Base-by-base conservation (phyloP, 306 rosid genomes). In the Cajanus cajan region DNA sequence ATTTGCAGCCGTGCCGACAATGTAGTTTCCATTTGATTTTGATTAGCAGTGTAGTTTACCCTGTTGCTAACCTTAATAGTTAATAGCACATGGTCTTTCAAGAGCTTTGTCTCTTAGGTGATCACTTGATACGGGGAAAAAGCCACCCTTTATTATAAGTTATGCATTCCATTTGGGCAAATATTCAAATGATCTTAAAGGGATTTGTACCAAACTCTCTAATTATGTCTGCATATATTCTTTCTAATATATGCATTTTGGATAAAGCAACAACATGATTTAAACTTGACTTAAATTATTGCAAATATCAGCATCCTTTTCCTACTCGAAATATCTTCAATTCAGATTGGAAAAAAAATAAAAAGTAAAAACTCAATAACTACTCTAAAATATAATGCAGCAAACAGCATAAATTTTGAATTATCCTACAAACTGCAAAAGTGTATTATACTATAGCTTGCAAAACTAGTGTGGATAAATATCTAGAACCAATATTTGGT, bases 281-380 rank as follows among this genome's bases (percentile, higher is more conserved):
- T 19, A 19, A 68, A 78, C 77, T 12, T 54, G 39, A 69, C 77
- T 57, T 57, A 48, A 37, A 80, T 62, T 80, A 71, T 71, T 80
- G 66, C 48, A 62, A 5, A 34, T 48, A 52, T 52, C 64, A 34
- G 39, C 44, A 36, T 48, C 67, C 37, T 34, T 61, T 66, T 69
- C 21, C 51, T 58, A 39, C 71, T 79, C 76, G 11, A 43, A 25
- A 68, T 14, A 33, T 79, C 62, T 57, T 70, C 48, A 14, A 21
- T 58, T 40, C 33, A 36, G 43, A 69, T 43, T 43, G 54, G 39
- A 6, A 22, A 1, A n/a, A 21, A 41, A 16, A 24, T 63, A 16
- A 63, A 36, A 34, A 36, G 3, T 5, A 41, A 67, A 67, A 66
- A 11, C 36, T 41, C 48, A 65, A 21, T 39, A 19, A 66, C 40